These are phyloP conservation scores for Leccinum fibrillosum DNA, from an alignment of 768 basidiomycete genomes.

Conservation along the genomic window DNA sequence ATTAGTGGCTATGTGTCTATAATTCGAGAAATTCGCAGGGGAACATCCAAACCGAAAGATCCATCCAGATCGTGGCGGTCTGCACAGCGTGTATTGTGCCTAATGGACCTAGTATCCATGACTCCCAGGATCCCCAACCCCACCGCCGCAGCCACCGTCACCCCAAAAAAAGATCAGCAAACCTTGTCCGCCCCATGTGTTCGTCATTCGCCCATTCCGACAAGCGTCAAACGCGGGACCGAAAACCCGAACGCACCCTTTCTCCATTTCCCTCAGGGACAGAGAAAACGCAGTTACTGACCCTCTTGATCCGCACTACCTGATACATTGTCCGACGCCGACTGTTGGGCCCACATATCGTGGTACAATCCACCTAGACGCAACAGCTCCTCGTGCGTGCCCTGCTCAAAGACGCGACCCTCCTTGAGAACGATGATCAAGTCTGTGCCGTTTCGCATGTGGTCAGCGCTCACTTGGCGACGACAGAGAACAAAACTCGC, in stretches of 20 bases:
- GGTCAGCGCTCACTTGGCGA: background rate
- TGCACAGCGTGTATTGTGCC: background rate
- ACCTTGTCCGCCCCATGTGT: background rate
- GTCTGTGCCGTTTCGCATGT: slow-evolving; percentile 43
- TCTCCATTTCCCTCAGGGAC: background rate
- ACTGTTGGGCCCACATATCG: slow-evolving; percentile 82
- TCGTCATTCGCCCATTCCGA: background rate
- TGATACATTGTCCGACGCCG: slow-evolving; percentile 34
- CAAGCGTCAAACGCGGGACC: background rate
- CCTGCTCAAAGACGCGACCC: slow-evolving; percentile 89
- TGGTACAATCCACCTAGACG: slow-evolving; percentile 66
- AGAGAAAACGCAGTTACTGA: background rate
- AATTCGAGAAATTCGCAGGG: background rate
- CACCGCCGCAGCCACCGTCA: background rate
- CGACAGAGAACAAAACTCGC: slow-evolving; percentile 36
- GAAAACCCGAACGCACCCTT: background rate
- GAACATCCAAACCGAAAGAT: background rate
- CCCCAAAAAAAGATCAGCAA: background rate
- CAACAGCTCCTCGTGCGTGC: slow-evolving; percentile 87
- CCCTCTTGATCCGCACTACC: slow-evolving; percentile 13
- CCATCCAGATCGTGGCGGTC: background rate
- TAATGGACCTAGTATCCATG: background rate
- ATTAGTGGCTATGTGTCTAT: background rate
- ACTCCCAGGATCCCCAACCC: background rate
- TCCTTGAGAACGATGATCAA: slow-evolving; percentile 91